These are phyloP conservation scores for Plasmodium vinckei DNA, from an alignment of 169 alveolate species.

Conservation along the genomic window DNA sequence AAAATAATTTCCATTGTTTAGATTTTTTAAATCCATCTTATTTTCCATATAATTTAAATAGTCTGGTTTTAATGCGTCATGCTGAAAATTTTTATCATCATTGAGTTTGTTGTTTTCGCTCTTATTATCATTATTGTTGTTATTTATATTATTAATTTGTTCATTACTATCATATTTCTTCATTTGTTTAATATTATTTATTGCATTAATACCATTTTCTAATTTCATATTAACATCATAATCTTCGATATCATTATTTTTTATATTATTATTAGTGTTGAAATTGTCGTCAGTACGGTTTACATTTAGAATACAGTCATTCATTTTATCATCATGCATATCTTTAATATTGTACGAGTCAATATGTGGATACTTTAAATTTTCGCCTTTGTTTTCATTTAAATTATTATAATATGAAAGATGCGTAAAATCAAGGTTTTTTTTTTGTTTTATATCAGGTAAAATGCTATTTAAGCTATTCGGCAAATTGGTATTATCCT, in stretches of 20 bases:
- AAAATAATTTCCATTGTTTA: neutral
- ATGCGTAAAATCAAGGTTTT: neutral
- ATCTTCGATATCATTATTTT: neutral
- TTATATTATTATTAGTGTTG: neutral
- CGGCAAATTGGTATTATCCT: slow-evolving; percentile 1
- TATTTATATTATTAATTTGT: too few relatives aligned
- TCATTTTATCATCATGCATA: slow-evolving; percentile 9
- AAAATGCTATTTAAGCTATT: slow-evolving; percentile 1
- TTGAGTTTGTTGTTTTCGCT: too few relatives aligned
- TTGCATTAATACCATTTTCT: neutral
- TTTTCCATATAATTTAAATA: slow-evolving; percentile 2
- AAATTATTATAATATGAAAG: neutral
- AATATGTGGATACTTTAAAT: neutral
- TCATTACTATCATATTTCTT: slow-evolving; percentile 4
- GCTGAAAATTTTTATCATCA: too few relatives aligned
- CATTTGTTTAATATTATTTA: slow-evolving; percentile 17
- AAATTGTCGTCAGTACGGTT: neutral
- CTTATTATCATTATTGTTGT: too few relatives aligned
- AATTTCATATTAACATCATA: slow-evolving; percentile 12
- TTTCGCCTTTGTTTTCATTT: neutral
- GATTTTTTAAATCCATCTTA: neutral
- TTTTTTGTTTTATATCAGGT: neutral
- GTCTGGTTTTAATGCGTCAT: too few relatives aligned
- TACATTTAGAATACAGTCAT: slow-evolving; percentile 2
- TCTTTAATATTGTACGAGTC: slow-evolving; percentile 7